Percentiles rank a stretch among this genome's conserved stretches.
phyloP scores from a whole-genome alignment of 495 filamentous ascomycete genomes.

The Clohesyomyces aquaticus region DNA sequence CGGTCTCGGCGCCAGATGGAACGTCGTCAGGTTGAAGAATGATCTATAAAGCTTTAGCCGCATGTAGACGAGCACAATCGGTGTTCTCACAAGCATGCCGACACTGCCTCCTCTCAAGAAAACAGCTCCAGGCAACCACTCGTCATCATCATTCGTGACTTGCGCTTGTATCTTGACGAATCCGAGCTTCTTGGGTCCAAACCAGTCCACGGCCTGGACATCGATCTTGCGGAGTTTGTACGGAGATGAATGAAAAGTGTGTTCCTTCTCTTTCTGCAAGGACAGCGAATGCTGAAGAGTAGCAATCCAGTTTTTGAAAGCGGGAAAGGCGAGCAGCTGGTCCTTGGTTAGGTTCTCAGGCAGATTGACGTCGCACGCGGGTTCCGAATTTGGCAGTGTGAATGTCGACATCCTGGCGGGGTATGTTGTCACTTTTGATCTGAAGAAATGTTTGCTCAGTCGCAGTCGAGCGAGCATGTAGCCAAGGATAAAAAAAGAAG shows the following conservation, averaged over 20 bases:
- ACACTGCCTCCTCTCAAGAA: constrained; percentile 84
- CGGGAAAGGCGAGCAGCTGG: constrained; percentile 28
- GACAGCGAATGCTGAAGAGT: constrained; percentile 68
- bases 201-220: constrained; percentile 76
- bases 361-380: constrained; percentile 17
- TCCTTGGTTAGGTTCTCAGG: constrained; percentile 32
- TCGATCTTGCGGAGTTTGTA: constrained; percentile 72
- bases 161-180: constrained; percentile 77
- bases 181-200: constrained; percentile 64
- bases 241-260: constrained; percentile 72
- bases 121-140: constrained; percentile 70
- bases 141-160: constrained; percentile 61
- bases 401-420: background rate
- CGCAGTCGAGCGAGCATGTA: constrained; percentile 37
- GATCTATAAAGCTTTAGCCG: constrained; percentile 8
- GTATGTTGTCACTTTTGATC: background rate
- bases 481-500: background rate
- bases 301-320: constrained; percentile 63
- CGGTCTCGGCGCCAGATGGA: constrained; percentile 49
- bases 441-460: constrained; percentile 3
- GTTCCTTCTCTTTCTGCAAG: constrained; percentile 60
- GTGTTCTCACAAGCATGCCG: constrained; percentile 66
- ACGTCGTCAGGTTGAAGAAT: constrained; percentile 62
- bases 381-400: background rate
- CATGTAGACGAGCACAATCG: background rate